Percentiles rank a stretch among this genome's conserved stretches.
These are phyloP conservation scores for Neurospora sp. DNA, from an alignment of 495 filamentous ascomycete genomes.

Conservation along the genomic window DNA sequence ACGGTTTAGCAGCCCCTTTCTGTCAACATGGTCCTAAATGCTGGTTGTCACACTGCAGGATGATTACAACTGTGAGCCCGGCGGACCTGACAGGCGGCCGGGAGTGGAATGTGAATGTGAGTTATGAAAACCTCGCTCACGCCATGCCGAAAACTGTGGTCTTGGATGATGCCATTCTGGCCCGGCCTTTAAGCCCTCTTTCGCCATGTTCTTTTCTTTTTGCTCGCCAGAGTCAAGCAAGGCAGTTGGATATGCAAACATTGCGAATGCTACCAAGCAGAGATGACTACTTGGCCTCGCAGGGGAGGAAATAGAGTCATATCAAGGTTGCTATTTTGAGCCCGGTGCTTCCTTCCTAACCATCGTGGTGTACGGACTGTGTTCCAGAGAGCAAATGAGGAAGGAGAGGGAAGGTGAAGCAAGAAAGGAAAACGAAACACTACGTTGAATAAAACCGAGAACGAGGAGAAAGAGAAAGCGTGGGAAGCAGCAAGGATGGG, in stretches of 20 bases:
- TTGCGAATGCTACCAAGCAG: background rate
- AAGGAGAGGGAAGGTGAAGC: background rate
- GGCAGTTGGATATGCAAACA: background rate
- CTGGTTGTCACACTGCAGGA: background rate
- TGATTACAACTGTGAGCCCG: background rate
- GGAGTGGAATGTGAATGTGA: background rate
- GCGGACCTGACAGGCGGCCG: background rate
- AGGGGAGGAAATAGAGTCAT: background rate
- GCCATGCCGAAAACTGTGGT: background rate
- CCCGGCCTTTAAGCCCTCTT: background rate
- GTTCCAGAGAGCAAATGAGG: background rate
- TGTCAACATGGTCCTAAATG: background rate
- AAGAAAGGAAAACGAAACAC: no score
- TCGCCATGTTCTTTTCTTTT: background rate
- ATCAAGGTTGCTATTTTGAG: background rate
- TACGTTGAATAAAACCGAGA: no score
- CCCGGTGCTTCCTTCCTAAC: background rate
- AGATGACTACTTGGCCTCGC: background rate
- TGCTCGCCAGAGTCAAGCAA: background rate
- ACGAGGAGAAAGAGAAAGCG: background rate
- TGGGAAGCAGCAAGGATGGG: background rate
- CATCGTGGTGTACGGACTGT: background rate
- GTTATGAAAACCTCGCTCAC: background rate
- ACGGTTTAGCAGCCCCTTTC: background rate
- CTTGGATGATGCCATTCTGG: background rate